Evolutionary conservation across 2,329 filamentous ascomycete genomes (phyloP).

Genomic region (Neonectria ditissima): DNA sequence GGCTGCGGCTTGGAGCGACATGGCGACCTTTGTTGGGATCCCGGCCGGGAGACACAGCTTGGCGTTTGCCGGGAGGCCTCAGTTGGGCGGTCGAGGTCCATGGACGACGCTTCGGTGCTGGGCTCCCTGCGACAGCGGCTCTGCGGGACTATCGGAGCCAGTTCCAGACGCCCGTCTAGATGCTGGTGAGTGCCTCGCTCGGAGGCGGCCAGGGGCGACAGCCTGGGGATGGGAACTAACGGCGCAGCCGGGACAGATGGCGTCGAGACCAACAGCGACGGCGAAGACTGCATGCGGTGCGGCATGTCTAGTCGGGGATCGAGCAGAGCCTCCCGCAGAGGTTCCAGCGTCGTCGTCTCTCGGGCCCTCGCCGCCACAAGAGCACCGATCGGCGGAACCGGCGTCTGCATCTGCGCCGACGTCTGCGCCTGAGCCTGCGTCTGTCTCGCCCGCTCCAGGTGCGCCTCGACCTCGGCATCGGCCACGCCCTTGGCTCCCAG

Average conservation of each 20-base stretch:
- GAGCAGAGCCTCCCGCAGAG: slow-evolving; percentile 12
- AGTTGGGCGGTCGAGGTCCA: slow-evolving; percentile 13
- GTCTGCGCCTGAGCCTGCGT: neutral
- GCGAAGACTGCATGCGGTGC: slow-evolving; percentile 11
- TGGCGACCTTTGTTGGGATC: neutral
- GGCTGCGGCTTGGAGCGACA: slow-evolving; percentile 2
- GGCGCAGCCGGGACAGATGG: slow-evolving; percentile 9
- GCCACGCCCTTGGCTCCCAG: slow-evolving; percentile 38
- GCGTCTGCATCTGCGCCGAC: neutral
- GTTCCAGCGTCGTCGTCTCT: slow-evolving; percentile 1
- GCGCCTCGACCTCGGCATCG: slow-evolving; percentile 36
- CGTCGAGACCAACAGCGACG: slow-evolving; percentile 12
- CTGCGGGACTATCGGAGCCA: neutral
- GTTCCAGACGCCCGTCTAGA: neutral
- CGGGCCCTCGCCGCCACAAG: neutral
- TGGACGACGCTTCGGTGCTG: neutral
- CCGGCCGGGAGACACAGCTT: neutral
- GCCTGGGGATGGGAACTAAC: slow-evolving; percentile 2
- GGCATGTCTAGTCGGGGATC: slow-evolving; percentile 20
- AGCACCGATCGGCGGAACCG: neutral
- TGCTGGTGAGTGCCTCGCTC: slow-evolving; percentile 10
- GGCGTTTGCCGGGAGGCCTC: neutral
- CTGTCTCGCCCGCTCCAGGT: slow-evolving; percentile 29
- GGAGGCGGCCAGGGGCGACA: neutral
- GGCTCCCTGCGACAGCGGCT: neutral